A percentile compares a stretch with the other conserved stretches of the same genome.
phyloP scores from a whole-genome alignment of 1,284 basidiomycete species.

The Heliocybe sulcata region DNA sequence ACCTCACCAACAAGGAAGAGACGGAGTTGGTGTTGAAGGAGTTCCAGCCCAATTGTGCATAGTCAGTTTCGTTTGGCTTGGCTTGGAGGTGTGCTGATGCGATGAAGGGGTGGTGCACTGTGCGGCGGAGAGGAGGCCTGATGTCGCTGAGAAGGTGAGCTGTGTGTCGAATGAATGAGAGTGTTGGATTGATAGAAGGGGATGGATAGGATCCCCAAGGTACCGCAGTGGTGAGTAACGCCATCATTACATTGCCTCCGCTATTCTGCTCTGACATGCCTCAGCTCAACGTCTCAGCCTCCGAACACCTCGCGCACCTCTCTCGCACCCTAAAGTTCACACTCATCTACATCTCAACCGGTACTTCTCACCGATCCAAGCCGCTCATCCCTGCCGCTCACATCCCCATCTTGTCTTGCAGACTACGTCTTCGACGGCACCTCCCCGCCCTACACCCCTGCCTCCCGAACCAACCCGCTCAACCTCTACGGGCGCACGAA shows the following conservation, averaged over 20 bases:
- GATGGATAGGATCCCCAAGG: slow-evolving; percentile 50
- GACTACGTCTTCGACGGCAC: slow-evolving; percentile 86
- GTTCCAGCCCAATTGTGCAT: slow-evolving; percentile 57
- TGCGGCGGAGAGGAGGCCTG: slow-evolving; percentile 78
- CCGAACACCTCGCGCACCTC: slow-evolving; percentile 53
- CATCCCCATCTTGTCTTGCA: slow-evolving; percentile 20
- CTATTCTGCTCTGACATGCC: not conserved
- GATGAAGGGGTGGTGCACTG: slow-evolving; percentile 73
- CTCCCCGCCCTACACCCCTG: slow-evolving; percentile 70
- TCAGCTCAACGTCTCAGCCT: slow-evolving; percentile 66
- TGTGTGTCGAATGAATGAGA: not conserved
- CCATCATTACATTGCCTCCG: slow-evolving; percentile 1
- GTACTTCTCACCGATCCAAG: slow-evolving; percentile 24
- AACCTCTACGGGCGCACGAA: slow-evolving; percentile 77
- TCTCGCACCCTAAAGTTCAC: slow-evolving; percentile 48
- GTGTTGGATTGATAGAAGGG: slow-evolving; percentile 1
- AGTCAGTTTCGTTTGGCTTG: not conserved
- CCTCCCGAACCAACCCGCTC: slow-evolving; percentile 61
- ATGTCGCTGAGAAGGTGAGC: slow-evolving; percentile 72
- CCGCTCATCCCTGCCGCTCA: not conserved
- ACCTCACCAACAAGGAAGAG: slow-evolving; percentile 47
- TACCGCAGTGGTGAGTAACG: slow-evolving; percentile 42
- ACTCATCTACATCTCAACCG: slow-evolving; percentile 75
- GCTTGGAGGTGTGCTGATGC: slow-evolving; percentile 2
- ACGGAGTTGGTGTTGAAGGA: slow-evolving; percentile 42